A percentile compares a stretch with the other conserved stretches of the same genome.
Conservation (phyloP, 208 protist genomes). For the Acanthamoeba rhysodes region DNA sequence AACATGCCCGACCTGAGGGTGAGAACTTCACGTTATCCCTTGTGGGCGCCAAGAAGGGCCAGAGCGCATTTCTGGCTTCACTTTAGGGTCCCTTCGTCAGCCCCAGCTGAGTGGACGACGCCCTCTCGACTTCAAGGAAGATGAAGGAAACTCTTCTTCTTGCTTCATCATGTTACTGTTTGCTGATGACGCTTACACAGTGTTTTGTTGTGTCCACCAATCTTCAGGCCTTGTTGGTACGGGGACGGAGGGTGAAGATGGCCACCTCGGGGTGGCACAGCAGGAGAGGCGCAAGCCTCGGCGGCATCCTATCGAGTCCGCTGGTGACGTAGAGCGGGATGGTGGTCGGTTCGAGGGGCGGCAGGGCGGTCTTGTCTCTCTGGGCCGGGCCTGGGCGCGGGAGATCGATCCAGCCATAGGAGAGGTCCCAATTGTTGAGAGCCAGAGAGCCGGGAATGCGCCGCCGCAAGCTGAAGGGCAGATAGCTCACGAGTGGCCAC, state of each 20-base stretch:
- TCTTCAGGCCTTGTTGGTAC: no score
- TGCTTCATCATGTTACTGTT: no score
- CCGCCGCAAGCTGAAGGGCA: background rate
- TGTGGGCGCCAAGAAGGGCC: no score
- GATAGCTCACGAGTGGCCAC: conserved; percentile 5
- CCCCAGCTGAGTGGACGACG: no score
- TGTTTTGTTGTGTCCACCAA: no score
- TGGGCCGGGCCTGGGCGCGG: background rate
- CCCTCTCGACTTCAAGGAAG: no score
- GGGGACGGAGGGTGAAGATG: conserved; percentile 7
- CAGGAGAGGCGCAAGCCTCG: background rate
- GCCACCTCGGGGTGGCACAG: conserved; percentile 29
- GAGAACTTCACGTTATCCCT: no score
- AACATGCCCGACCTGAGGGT: no score
- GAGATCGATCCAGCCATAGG: background rate
- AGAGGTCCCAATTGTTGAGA: conserved; percentile 36
- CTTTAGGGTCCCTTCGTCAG: no score
- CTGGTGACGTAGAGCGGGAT: conserved; percentile 41
- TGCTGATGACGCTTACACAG: no score
- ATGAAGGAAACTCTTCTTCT: no score
- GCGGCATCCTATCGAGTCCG: background rate
- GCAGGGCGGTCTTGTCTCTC: background rate
- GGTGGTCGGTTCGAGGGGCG: background rate
- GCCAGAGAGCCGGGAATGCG: background rate
- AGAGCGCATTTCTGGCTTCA: no score